Evolutionary conservation across 2,329 filamentous ascomycete species (phyloP).

Genomic region (Fusarium odoratissimum): DNA sequence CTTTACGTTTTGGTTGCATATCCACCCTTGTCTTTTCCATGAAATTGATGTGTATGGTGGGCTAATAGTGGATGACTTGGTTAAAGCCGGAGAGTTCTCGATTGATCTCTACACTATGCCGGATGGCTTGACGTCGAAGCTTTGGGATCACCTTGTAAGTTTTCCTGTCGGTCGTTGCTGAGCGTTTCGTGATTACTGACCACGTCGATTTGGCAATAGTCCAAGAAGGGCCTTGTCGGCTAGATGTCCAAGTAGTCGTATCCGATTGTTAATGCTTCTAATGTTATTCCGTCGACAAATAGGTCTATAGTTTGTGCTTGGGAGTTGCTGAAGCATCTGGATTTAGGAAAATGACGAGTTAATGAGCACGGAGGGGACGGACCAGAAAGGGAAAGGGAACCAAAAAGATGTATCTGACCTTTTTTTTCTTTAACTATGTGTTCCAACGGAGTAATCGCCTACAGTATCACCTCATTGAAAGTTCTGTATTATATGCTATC

Average conservation of each 20-base stretch:
- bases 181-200: conserved; percentile 8
- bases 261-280: conserved; percentile 35
- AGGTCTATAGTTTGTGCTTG: conserved; percentile 37
- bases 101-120: conserved; percentile 98
- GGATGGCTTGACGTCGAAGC: conserved; percentile 87
- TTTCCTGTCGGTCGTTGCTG: not conserved
- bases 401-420: conserved; percentile 26
- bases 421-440: conserved; percentile 2
- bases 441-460: conserved; percentile 4
- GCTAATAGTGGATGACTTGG: conserved; percentile 53
- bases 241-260: conserved; percentile 35
- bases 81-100: conserved; percentile 90
- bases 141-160: conserved; percentile 85
- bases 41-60: conserved; percentile 48
- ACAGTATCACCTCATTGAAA: not conserved
- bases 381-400: conserved; percentile 15
- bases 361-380: conserved; percentile 31
- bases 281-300: conserved; percentile 31
- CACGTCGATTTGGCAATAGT: conserved; percentile 38
- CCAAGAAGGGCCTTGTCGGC: conserved; percentile 56
- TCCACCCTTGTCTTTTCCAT: conserved; percentile 32
- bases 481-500: conserved; percentile 2
- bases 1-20: not conserved
- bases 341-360: conserved; percentile 39
- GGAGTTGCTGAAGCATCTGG: conserved; percentile 33